Base-by-base conservation (phyloP, 2,329 filamentous ascomycete species). In the Sarocladiaceae sp. region DNA sequence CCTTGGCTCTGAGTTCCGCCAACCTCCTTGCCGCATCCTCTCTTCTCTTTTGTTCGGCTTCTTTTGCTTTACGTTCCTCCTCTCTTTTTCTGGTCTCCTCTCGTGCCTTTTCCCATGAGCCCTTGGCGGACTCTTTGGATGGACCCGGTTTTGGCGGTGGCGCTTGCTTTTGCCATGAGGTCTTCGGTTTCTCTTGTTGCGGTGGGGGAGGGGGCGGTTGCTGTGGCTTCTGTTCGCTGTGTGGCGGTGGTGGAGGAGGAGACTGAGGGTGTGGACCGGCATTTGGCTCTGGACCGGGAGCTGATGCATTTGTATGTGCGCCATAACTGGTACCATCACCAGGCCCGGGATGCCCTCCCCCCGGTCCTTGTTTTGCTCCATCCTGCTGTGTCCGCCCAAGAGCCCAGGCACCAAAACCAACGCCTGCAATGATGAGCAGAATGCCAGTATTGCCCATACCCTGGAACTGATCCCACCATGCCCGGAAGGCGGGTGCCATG, bases 321-420 rank as follows among this genome's bases (percentile, higher is more conserved):
- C 16, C 16, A 27, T n/a, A 32, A 31, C 19, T 37, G 3, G 43
- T 10, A 26, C 45, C 46, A 7, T 47, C 42, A n/a, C 47, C 50
- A 18, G 39, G 43, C 7, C 46, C 35, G 21, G 45, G 33, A 41
- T 32, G 26, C 13, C 26, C 40, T 11, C 40, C 40, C 27, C 26
- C 13, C 11, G 40, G 18, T 19, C 26, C 13, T 6, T 21, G 40
- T 13, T 23, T 46, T 43, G 48, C 49, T n/a, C 39, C 49, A 33
- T 60, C 60, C 15, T 59, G 59, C 43, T 69, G 66, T 6, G 63
- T 64, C 23, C 65, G 57, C 11, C 66, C 64, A 45, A 65, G 51
- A 2, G 82, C 79, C 88, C 89, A 95, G 3, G 85, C 87, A 7
- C 79, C 82, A 21, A 93, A 67, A 4, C 82, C 88, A 20, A 95